These are phyloP conservation scores for Larix kaempferi DNA, from an alignment of 75 land plant species.

Conservation along the genomic window DNA sequence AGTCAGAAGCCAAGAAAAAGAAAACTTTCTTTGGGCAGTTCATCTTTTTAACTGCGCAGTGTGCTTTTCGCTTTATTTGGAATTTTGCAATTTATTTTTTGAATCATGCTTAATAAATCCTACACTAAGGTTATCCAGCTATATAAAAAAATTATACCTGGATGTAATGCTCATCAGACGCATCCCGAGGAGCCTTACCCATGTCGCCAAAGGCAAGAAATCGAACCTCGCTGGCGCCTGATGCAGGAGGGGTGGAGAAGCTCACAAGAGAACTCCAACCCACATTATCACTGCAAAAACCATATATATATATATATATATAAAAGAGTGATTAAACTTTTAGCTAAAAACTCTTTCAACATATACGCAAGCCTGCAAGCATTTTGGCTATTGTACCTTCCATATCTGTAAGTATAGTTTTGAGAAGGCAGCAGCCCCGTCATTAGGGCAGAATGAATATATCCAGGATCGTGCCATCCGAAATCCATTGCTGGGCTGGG, in stretches of 20 bases:
- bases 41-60: no score
- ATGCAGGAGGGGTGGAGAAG: slow-evolving; percentile 70
- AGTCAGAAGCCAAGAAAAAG: no score
- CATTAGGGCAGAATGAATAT: slow-evolving; percentile 83
- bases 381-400: slow-evolving; percentile 46
- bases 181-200: slow-evolving; percentile 73
- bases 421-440: slow-evolving; percentile 60
- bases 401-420: slow-evolving; percentile 63
- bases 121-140: no score
- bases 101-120: no score
- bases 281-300: no score
- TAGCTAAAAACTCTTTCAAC: no score
- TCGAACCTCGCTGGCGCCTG: slow-evolving; percentile 22
- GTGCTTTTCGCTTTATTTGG: no score
- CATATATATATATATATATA: no score
- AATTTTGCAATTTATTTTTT: no score
- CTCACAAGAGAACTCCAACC: neutral
- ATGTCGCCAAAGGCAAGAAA: slow-evolving; percentile 78
- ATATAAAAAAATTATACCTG: slow-evolving; percentile 1
- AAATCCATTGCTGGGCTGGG: slow-evolving; percentile 78
- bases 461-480: slow-evolving; percentile 98
- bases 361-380: neutral
- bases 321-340: no score
- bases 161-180: no score
- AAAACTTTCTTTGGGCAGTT: no score